These are phyloP conservation scores for Pichia sp. DNA, from an alignment of 1,139 yeast genomes.

Conservation along the genomic window DNA sequence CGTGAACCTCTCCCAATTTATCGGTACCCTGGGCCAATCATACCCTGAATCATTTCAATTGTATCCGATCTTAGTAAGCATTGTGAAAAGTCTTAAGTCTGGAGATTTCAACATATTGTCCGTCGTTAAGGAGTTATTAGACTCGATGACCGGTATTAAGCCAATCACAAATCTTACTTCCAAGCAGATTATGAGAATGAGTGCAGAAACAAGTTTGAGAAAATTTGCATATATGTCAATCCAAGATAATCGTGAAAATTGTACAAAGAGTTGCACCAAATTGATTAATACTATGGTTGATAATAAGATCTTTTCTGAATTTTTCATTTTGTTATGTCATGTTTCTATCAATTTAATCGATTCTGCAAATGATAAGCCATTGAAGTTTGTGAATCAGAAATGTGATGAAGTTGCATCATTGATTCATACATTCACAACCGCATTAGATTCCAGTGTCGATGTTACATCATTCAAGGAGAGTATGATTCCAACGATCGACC, in stretches of 20 bases:
- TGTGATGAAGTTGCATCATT: slow-evolving; percentile 71
- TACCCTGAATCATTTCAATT: slow-evolving; percentile 52
- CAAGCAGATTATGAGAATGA: slow-evolving; percentile 64
- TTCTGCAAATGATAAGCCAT: slow-evolving; percentile 43
- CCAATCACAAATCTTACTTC: slow-evolving; percentile 62
- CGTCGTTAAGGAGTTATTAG: slow-evolving; percentile 66
- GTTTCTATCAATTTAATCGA: slow-evolving; percentile 44
- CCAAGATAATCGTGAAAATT: slow-evolving; percentile 55
- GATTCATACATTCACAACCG: slow-evolving; percentile 60
- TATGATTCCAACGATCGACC: slow-evolving; percentile 45
- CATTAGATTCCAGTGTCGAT: slow-evolving; percentile 52
- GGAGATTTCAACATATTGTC: slow-evolving; percentile 65
- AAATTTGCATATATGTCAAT: slow-evolving; percentile 59
- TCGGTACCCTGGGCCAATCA: slow-evolving; percentile 59
- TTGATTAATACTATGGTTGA: slow-evolving; percentile 49
- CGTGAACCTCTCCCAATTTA: slow-evolving; percentile 65
- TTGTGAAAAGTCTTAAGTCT: slow-evolving; percentile 63
- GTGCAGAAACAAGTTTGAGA: slow-evolving; percentile 61
- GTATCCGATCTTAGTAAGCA: slow-evolving; percentile 54
- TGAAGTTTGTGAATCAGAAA: slow-evolving; percentile 69
- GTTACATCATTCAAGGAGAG: slow-evolving; percentile 35
- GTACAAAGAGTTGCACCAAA: slow-evolving; percentile 49
- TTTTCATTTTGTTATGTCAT: slow-evolving; percentile 62
- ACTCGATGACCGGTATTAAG: slow-evolving; percentile 82
- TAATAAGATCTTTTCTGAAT: slow-evolving; percentile 53